Evolutionary conservation across 306 rosid species (phyloP).

Genomic region (Hylodesmum podocarpum): DNA sequence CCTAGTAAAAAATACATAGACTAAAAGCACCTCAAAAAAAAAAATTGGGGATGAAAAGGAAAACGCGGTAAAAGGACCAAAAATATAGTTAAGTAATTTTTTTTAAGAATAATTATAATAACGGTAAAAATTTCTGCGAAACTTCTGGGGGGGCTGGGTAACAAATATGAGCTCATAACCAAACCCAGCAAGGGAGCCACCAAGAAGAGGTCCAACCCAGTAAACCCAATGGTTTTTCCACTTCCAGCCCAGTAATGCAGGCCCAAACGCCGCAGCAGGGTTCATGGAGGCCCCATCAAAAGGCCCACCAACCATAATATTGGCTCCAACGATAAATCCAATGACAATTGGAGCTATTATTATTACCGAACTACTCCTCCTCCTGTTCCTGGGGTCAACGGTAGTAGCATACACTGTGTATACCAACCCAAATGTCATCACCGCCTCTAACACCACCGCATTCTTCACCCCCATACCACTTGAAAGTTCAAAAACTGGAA

Average conservation of each 20-base stretch:
- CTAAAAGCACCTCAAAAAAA: too few species aligned
- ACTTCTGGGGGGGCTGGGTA: not conserved
- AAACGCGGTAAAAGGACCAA: too few species aligned
- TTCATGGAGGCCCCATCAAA: slow-evolving; percentile 53
- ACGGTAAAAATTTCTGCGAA: not conserved
- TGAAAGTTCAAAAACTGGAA: slow-evolving; percentile 26
- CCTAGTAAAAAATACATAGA: too few species aligned
- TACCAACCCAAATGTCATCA: slow-evolving; percentile 67
- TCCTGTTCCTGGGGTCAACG: slow-evolving; percentile 42
- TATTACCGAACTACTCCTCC: slow-evolving; percentile 22
- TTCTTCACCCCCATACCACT: slow-evolving; percentile 44
- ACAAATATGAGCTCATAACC: slow-evolving; percentile 52
- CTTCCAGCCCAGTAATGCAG: slow-evolving; percentile 55
- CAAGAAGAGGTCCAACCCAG: slow-evolving; percentile 71
- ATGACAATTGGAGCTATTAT: slow-evolving; percentile 62
- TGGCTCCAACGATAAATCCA: slow-evolving; percentile 68
- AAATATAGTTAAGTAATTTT: too few species aligned
- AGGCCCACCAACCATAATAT: slow-evolving; percentile 60
- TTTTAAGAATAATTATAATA: not conserved
- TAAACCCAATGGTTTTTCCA: slow-evolving; percentile 67
- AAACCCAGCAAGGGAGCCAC: slow-evolving; percentile 52
- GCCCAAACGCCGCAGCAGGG: slow-evolving; percentile 45
- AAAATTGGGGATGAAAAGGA: too few species aligned
- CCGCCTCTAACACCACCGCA: slow-evolving; percentile 59
- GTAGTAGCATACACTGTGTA: slow-evolving; percentile 62